Percentiles rank a stretch among this genome's conserved stretches.
Conservation (phyloP, 75 land plant species). For the Sequoiadendron giganteum region DNA sequence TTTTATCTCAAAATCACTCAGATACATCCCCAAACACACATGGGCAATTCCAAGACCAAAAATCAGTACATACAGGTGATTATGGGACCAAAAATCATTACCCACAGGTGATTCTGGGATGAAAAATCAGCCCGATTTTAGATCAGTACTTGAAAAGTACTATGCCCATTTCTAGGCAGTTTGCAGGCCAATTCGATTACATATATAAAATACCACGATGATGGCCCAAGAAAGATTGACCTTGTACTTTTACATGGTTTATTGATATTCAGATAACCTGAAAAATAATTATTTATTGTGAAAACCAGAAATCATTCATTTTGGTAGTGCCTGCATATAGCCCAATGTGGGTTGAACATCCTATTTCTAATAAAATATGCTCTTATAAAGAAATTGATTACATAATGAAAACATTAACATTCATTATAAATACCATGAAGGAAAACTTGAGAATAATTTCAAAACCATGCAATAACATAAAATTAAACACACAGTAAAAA, state of each 20-base stretch:
- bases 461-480: not conserved
- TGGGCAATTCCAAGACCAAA: no score
- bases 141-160: not conserved
- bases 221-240: not conserved
- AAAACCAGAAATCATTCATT: not conserved
- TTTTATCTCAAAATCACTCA: no score
- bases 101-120: no score
- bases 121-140: not conserved
- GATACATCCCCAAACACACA: no score
- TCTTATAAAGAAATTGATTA: not conserved
- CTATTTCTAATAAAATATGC: not conserved
- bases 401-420: not conserved
- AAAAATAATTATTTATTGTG: no score
- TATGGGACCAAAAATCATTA: no score
- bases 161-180: no score
- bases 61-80: no score
- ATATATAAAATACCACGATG: not conserved
- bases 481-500: not conserved
- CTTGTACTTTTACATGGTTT: not conserved
- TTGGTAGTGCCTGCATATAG: not conserved
- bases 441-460: not conserved
- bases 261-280: not conserved
- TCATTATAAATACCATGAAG: slow-evolving; percentile 1
- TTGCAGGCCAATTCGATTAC: no score
- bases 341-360: not conserved